Evolutionary conservation across 495 filamentous ascomycete genomes (phyloP), one percentile per base, ranked within the genome.

Genomic region (Neurospora tetraspora): DNA sequence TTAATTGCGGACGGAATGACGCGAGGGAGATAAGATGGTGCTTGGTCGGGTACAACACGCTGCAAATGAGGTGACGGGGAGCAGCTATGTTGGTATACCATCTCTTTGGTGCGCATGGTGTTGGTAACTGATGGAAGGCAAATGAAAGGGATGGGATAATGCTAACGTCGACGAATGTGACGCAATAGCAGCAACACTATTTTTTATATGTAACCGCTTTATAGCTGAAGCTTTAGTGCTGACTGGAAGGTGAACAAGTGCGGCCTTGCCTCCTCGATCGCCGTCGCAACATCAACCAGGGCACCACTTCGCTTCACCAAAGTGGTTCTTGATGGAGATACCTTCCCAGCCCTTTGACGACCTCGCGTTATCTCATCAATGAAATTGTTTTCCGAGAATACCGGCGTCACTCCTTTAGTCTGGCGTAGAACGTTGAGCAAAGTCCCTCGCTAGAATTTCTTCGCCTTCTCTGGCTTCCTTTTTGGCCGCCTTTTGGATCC

Each of bases 121-220:
- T 31, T 65, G 53, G 12, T 31, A 31, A 61, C 6, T 34, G 27
- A 31, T 65, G 27, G 53, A 61, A 61, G 53, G 53, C 27, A 65
- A 65, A 65, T 65, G 53, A 65, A 65, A 65, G 53, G 53, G 53
- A 65, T 65, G 53, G 53, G 53, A 65, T 65, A 65, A 65, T 65
- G 53, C 27, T 14, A 34, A 65, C 53, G 53, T 34, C 14, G 53
- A 65, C 53, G 7, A 65, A 65, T 65, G 53, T 14, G 53, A 65
- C 53, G 27, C 53, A 65, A 65, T 14, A 65, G 16, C 12, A 65
- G 3, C 12, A 14, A 7, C 23, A 61, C 27, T 16, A 8, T 27
- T 27, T 61, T 14, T 18, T 65, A 18, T 34, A 65, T 65, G 53
- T 36, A 65, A 65, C 14, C 27, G 23, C 34, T 5, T 9, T 65